Evolutionary conservation across 768 basidiomycete species (phyloP).

Genomic region (Podaxis mareebaensis): DNA sequence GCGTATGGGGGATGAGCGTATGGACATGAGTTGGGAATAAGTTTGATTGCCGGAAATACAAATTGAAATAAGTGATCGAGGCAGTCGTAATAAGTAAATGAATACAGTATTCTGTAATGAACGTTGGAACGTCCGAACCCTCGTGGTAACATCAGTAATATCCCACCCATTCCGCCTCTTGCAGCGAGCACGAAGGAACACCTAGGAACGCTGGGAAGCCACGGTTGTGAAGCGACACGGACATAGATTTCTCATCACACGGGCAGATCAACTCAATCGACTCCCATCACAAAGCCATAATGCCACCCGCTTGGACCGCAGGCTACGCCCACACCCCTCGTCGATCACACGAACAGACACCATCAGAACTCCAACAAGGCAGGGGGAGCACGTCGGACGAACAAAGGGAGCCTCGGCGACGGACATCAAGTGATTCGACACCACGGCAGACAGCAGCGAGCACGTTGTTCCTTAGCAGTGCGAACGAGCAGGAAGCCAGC

Average conservation of each 20-base stretch:
- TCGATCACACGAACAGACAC: conserved; percentile 41
- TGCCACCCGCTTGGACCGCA: conserved; percentile 27
- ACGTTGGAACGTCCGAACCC: neutral
- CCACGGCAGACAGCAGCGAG: conserved; percentile 47
- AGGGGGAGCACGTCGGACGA: conserved; percentile 37
- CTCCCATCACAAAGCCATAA: conserved; percentile 3
- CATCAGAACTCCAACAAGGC: conserved; percentile 28
- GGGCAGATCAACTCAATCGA: neutral
- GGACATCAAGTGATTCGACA: conserved; percentile 51
- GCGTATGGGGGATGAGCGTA: conserved; percentile 4
- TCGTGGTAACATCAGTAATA: too few species aligned
- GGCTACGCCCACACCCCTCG: conserved; percentile 34
- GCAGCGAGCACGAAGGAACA: too few species aligned
- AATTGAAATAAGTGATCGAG: neutral
- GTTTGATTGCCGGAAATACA: conserved; percentile 5
- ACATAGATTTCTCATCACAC: neutral
- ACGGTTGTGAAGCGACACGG: neutral
- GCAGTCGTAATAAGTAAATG: too few species aligned
- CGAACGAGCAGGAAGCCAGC: conserved; percentile 33
- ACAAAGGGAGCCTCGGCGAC: conserved; percentile 33
- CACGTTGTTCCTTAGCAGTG: conserved; percentile 33
- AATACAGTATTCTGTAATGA: too few species aligned
- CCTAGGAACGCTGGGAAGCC: neutral
- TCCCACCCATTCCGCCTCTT: too few species aligned
- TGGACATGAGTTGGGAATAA: conserved; percentile 8